Evolutionary conservation across 1,284 basidiomycete genomes (phyloP).

Genomic region (Ganoderma boninense): DNA sequence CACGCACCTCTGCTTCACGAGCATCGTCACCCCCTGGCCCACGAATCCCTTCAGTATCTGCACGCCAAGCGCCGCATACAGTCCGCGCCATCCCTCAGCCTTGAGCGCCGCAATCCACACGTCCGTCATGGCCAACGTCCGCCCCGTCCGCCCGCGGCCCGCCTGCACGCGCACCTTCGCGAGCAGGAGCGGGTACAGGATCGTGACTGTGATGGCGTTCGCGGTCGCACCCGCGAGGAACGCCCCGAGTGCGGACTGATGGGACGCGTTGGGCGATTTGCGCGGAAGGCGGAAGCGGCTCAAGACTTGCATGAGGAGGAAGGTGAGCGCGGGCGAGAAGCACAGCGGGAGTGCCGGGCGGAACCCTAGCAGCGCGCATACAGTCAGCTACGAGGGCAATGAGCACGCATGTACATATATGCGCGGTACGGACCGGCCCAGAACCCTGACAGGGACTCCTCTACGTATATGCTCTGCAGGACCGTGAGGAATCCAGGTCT

Average conservation of each 20-base stretch:
- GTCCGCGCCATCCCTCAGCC: slow-evolving; percentile 44
- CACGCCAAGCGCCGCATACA: slow-evolving; percentile 62
- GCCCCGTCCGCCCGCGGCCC: slow-evolving; percentile 29
- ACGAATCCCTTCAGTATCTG: slow-evolving; percentile 64
- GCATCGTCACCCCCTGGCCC: slow-evolving; percentile 63
- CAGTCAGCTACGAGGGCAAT: background rate
- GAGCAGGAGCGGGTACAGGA: slow-evolving; percentile 64
- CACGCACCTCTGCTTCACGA: slow-evolving; percentile 60
- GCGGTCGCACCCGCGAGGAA: slow-evolving; percentile 63
- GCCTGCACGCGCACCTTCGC: slow-evolving; percentile 64
- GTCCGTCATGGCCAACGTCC: slow-evolving; percentile 30
- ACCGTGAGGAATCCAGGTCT: slow-evolving; percentile 34
- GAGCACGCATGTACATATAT: background rate
- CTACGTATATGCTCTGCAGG: slow-evolving; percentile 52
- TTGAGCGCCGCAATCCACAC: slow-evolving; percentile 36
- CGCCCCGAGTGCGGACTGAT: slow-evolving; percentile 45
- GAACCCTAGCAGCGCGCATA: slow-evolving; percentile 49
- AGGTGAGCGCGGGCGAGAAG: slow-evolving; percentile 62
- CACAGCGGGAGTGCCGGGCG: slow-evolving; percentile 56
- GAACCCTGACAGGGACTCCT: slow-evolving; percentile 58
- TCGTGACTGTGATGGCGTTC: slow-evolving; percentile 48
- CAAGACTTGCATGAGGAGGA: slow-evolving; percentile 62
- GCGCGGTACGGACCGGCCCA: slow-evolving; percentile 54
- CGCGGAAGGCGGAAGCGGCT: slow-evolving; percentile 42
- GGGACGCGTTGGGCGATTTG: background rate